Conservation (phyloP, 768 basidiomycete species). For the Psilocybe cyanescens region DNA sequence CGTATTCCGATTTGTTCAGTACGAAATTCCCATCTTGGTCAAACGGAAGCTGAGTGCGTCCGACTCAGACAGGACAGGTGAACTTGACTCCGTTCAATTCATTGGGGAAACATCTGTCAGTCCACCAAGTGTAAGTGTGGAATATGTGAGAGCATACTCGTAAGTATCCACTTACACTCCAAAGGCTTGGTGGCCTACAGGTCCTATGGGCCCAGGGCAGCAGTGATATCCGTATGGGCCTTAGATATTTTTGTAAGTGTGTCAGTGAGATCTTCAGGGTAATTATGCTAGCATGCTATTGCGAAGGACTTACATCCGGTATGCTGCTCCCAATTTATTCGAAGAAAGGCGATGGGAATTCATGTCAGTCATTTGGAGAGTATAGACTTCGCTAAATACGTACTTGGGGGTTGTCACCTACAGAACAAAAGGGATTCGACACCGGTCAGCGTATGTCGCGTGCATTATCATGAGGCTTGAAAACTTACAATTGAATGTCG, state of each 20-base stretch:
- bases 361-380: too few relatives aligned
- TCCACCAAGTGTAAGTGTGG: neutral
- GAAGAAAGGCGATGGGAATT: too few relatives aligned
- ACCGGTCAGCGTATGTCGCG: neutral
- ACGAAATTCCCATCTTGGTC: too few relatives aligned
- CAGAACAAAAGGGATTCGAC: neutral
- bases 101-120: neutral
- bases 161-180: neutral
- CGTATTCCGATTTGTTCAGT: too few relatives aligned
- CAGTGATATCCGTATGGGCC: neutral
- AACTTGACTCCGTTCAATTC: neutral
- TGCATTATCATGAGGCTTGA: neutral
- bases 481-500: neutral
- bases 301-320: neutral
- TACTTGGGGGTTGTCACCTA: neutral
- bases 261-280: neutral
- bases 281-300: neutral
- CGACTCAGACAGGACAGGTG: neutral
- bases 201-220: neutral
- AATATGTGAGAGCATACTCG: neutral
- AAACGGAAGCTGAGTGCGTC: neutral
- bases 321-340: neutral
- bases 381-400: too few relatives aligned
- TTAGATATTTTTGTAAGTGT: neutral
- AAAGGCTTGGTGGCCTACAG: neutral